Evolutionary conservation across 1,139 yeast genomes (phyloP).

Genomic region (Geotrichum candidum): DNA sequence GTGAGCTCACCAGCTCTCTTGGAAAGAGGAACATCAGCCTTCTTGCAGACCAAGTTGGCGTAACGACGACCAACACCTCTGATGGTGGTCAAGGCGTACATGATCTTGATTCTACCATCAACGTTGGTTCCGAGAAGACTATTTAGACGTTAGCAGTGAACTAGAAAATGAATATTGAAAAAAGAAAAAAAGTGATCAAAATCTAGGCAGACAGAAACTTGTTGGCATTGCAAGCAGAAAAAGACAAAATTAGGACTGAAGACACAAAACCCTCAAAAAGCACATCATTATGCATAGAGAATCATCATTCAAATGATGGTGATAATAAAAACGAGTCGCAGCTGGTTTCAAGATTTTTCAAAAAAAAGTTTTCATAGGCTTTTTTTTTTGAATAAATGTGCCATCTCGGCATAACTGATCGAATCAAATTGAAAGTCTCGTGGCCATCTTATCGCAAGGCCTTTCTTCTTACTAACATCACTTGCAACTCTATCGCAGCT

Average conservation of each 20-base stretch:
- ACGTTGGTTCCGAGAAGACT: slow-evolving; percentile 99
- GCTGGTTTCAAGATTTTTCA: too few species aligned
- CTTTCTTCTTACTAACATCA: not conserved
- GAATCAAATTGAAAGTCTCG: too few species aligned
- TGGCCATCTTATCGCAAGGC: too few species aligned
- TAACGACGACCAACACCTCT: slow-evolving; percentile 99
- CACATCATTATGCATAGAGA: not conserved
- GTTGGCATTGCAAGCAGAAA: not conserved
- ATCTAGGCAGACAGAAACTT: not conserved
- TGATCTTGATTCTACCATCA: slow-evolving; percentile 99
- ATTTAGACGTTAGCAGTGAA: slow-evolving; percentile 18
- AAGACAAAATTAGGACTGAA: not conserved
- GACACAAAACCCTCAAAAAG: not conserved
- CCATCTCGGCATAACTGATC: too few species aligned
- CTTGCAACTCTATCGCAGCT: not conserved
- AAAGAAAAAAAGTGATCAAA: not conserved
- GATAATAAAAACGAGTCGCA: too few species aligned
- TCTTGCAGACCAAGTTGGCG: slow-evolving; percentile 99
- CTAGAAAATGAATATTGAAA: not conserved
- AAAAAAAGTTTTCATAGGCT: too few species aligned
- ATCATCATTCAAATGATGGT: not conserved
- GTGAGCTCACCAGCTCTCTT: slow-evolving; percentile 99
- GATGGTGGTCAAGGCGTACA: slow-evolving; percentile 99
- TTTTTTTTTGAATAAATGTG: too few species aligned
- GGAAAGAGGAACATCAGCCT: slow-evolving; percentile 97